These are phyloP conservation scores for Skeletonema costatum DNA, from an alignment of 108 stramenopile species.

Conservation along the genomic window DNA sequence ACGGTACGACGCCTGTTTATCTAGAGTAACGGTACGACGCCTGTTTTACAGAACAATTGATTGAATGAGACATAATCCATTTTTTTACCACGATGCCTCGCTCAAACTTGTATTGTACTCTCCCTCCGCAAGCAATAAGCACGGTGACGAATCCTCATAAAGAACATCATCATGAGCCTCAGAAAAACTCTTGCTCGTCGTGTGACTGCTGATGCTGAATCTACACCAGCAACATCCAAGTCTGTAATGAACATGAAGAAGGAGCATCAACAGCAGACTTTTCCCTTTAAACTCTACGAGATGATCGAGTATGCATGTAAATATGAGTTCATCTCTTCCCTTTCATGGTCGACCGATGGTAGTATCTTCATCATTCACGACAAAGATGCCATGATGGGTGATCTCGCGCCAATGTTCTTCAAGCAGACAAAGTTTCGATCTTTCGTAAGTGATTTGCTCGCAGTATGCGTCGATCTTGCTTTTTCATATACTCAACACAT, in stretches of 20 bases:
- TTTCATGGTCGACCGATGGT: background rate
- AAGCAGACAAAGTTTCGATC: conserved; percentile 14
- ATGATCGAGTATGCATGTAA: background rate
- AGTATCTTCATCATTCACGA: conserved; percentile 3
- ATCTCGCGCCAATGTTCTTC: conserved; percentile 5
- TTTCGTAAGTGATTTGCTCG: background rate
- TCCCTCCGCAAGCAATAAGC: too few species aligned
- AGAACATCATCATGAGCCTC: background rate
- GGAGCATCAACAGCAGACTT: background rate
- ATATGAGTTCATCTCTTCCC: background rate
- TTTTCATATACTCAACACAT: background rate
- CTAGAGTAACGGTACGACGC: too few species aligned
- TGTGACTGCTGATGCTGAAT: background rate
- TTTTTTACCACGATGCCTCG: too few species aligned
- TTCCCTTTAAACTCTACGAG: conserved; percentile 8
- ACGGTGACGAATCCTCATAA: too few species aligned
- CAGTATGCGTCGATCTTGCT: background rate
- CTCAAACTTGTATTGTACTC: too few species aligned
- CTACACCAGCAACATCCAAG: background rate
- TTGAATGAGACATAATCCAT: too few species aligned
- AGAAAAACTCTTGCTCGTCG: background rate
- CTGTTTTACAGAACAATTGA: too few species aligned
- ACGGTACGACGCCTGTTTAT: too few species aligned
- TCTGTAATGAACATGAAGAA: background rate
- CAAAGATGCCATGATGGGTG: conserved; percentile 1